Evolutionary conservation across 2,329 filamentous ascomycete species (phyloP).

Genomic region (Epichloe gansuensis): DNA sequence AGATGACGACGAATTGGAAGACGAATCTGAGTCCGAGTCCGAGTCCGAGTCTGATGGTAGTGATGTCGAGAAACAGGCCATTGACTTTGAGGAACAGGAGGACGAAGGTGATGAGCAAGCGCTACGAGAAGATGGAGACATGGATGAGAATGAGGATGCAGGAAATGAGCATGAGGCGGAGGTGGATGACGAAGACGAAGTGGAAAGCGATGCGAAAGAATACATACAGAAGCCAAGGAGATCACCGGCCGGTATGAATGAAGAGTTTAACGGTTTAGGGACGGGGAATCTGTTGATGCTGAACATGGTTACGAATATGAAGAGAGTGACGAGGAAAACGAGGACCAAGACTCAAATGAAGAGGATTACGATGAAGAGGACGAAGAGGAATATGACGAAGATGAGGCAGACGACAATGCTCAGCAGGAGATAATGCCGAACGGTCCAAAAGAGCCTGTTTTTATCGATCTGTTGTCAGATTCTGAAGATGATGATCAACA

Average conservation of each 20-base stretch:
- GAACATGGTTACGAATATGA: slow-evolving; percentile 13
- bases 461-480: slow-evolving; percentile 36
- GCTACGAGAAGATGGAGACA: slow-evolving; percentile 8
- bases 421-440: slow-evolving; percentile 5
- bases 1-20: slow-evolving; percentile 17
- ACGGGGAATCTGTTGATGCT: slow-evolving; percentile 16
- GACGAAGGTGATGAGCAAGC: background rate
- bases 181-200: slow-evolving; percentile 1
- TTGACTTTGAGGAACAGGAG: slow-evolving; percentile 22
- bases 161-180: slow-evolving; percentile 2
- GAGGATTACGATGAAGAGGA: slow-evolving; percentile 7
- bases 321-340: slow-evolving; percentile 8
- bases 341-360: slow-evolving; percentile 6
- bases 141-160: slow-evolving; percentile 6
- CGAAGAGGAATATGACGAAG: slow-evolving; percentile 2
- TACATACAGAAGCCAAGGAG: background rate
- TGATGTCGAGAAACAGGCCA: slow-evolving; percentile 10
- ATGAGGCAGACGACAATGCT: slow-evolving; percentile 2
- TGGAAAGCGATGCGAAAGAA: background rate
- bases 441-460: slow-evolving; percentile 23
- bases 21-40: slow-evolving; percentile 7
- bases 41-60: slow-evolving; percentile 4
- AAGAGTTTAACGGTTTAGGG: background rate
- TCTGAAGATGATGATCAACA: slow-evolving; percentile 12
- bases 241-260: background rate